Percentiles rank a stretch among this genome's conserved stretches.
Evolutionary conservation across 1,139 yeast species (phyloP).

Genomic region (Eremothecium cymbalariae): DNA sequence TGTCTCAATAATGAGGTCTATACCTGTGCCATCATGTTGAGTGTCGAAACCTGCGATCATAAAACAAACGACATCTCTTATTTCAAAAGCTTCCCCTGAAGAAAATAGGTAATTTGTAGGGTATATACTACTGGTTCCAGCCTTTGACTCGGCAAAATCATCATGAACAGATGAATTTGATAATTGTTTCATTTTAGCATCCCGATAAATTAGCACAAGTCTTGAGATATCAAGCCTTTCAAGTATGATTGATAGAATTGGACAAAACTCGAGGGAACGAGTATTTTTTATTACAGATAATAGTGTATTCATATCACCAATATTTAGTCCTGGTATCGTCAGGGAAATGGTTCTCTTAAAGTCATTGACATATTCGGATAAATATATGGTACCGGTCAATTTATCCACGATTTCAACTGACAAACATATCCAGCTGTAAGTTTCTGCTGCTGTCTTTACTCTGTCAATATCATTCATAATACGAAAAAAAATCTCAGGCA

Average conservation of each 20-base stretch:
- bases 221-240: slow-evolving; percentile 1
- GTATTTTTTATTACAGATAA: background rate
- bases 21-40: background rate
- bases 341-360: slow-evolving; percentile 9
- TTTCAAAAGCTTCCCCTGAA: background rate
- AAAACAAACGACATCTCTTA: slow-evolving; percentile 1
- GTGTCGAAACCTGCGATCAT: background rate
- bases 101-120: slow-evolving; percentile 1
- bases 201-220: background rate
- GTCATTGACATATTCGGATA: slow-evolving; percentile 10
- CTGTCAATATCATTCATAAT: slow-evolving; percentile 10
- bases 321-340: background rate
- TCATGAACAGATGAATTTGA: background rate
- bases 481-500: slow-evolving; percentile 9
- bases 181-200: background rate
- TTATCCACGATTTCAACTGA: slow-evolving; percentile 8
- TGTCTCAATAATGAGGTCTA: background rate
- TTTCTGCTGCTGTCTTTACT: background rate
- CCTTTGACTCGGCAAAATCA: slow-evolving; percentile 6
- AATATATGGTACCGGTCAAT: slow-evolving; percentile 10
- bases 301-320: background rate
- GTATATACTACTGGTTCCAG: background rate
- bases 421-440: slow-evolving; percentile 14
- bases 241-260: background rate
- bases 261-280: background rate